Evolutionary conservation across 345 rosid genomes (phyloP), one percentile per base, ranked within the genome.

Genomic region (Kernera saxatilis): DNA sequence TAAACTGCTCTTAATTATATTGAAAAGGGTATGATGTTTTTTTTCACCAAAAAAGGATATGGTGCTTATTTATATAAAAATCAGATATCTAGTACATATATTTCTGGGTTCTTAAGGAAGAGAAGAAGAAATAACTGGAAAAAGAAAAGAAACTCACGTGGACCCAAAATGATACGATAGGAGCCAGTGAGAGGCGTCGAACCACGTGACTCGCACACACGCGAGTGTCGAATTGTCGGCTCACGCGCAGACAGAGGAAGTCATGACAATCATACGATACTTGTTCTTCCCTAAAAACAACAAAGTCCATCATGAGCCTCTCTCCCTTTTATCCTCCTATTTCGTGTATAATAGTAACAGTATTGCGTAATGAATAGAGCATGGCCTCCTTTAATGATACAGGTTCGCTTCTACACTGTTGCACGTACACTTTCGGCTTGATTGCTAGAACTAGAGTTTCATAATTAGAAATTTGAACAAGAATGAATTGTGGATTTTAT

Each of bases 191-290:
- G 70, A 40, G 23, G 8, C 36, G 3, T 61, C 45, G 37, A 40
- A 58, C 29, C 75, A 68, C 64, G 74, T 69, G 70, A 69, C 21
- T 57, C 15, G 0, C 46, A 70, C 72, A 49, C 48, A 37, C 54
- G 62, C 40, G 60, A 44, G 61, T 75, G 80, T 67, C 80, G 65
- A 29, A 21, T 61, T 67, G 84, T 81, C 78, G 53, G 65, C 26
- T 37, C 75, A 45, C 69, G 65, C 61, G 69, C 80, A 72, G 79
- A 81, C 82, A 81, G 33, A 43, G n/a, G 36, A 74, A 61, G 69
- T 67, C 64, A 44, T 51, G 27, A 63, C 81, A 81, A 78, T 78
- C 80, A 78, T 81, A 70, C 69, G 72, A 81, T 33, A 21, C 55
- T 67, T 43, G 68, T 67, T 68, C 60, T 22, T 51, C 64, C 78